Conservation (phyloP, 768 basidiomycete genomes). For the Strobilomyces echinocephalus region DNA sequence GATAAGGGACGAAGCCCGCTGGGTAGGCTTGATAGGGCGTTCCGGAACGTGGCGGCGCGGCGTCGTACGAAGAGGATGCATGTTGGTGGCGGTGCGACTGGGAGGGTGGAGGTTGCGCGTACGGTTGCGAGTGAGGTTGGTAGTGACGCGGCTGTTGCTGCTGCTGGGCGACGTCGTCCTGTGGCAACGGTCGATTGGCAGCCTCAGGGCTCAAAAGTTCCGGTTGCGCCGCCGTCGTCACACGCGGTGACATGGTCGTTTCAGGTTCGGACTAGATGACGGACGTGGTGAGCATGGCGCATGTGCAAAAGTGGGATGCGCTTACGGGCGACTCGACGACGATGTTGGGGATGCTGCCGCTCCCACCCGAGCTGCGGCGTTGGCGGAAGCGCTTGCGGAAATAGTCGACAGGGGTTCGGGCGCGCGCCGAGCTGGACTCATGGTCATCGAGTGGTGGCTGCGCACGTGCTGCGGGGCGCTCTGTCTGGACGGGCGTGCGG, state of each 20-base stretch:
- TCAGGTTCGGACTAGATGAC: constrained; percentile 38
- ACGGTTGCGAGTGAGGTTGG: neutral
- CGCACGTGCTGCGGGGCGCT: neutral
- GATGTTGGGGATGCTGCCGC: constrained; percentile 37
- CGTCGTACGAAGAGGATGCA: neutral
- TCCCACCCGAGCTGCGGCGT: constrained; percentile 29
- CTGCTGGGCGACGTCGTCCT: constrained; percentile 8
- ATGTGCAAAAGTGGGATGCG: neutral
- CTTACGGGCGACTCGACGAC: constrained; percentile 46
- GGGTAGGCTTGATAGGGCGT: constrained; percentile 14
- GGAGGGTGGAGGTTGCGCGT: neutral
- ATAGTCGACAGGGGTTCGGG: constrained; percentile 19
- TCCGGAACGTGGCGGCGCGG: constrained; percentile 5
- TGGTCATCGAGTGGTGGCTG: constrained; percentile 5
- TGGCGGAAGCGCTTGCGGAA: constrained; percentile 27
- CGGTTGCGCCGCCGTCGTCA: constrained; percentile 30
- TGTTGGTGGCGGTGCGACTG: neutral
- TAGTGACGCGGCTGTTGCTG: neutral
- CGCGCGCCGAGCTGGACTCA: constrained; percentile 9
- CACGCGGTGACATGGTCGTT: constrained; percentile 31
- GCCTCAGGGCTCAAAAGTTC: constrained; percentile 43
- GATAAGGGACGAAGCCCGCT: constrained; percentile 17
- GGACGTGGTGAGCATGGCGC: neutral
- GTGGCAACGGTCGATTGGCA: constrained; percentile 27
- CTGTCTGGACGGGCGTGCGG: constrained; percentile 14